phyloP scores from a whole-genome alignment of 371 early-diverging fungal genomes.

The Rhizopus sp. region DNA sequence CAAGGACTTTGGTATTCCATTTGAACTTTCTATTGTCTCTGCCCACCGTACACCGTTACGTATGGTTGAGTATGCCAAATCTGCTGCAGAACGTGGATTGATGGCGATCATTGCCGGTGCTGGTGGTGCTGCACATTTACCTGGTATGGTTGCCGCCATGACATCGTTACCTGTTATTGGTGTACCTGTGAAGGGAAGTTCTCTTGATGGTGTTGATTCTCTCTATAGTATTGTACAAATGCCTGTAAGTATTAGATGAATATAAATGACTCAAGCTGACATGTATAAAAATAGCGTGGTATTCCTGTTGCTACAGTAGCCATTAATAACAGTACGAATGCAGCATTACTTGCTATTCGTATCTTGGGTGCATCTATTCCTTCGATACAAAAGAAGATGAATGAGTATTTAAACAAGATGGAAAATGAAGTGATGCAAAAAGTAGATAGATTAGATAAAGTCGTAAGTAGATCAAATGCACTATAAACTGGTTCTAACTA shows the following conservation, averaged over 20 bases:
- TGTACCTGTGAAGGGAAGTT: conserved; percentile 92
- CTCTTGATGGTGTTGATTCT: conserved; percentile 94
- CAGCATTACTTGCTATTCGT: conserved; percentile 92
- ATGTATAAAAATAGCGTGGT: conserved; percentile 70
- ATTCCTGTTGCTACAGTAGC: conserved; percentile 98
- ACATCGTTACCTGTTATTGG: conserved; percentile 97
- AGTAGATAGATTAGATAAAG: conserved; percentile 71
- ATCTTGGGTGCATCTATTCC: conserved; percentile 84
- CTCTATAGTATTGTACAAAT: conserved; percentile 97
- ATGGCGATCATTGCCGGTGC: conserved; percentile 97
- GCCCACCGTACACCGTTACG: conserved; percentile 95
- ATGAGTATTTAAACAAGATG: conserved; percentile 74
- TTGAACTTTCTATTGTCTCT: conserved; percentile 92
- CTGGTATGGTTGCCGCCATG: conserved; percentile 97
- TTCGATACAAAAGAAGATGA: conserved; percentile 75
- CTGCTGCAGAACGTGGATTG: conserved; percentile 87
- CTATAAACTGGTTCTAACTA: too few species aligned
- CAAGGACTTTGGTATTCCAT: conserved; percentile 87
- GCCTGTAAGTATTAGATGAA: conserved; percentile 71
- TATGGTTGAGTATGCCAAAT: conserved; percentile 88
- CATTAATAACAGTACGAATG: conserved; percentile 95
- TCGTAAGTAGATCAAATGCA: conserved; percentile 33
- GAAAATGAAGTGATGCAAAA: conserved; percentile 85
- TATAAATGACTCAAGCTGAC: not conserved
- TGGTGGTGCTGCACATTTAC: conserved; percentile 97